These are phyloP conservation scores for Torulaspora maleeae DNA, from an alignment of 805 yeast species.

Conservation along the genomic window DNA sequence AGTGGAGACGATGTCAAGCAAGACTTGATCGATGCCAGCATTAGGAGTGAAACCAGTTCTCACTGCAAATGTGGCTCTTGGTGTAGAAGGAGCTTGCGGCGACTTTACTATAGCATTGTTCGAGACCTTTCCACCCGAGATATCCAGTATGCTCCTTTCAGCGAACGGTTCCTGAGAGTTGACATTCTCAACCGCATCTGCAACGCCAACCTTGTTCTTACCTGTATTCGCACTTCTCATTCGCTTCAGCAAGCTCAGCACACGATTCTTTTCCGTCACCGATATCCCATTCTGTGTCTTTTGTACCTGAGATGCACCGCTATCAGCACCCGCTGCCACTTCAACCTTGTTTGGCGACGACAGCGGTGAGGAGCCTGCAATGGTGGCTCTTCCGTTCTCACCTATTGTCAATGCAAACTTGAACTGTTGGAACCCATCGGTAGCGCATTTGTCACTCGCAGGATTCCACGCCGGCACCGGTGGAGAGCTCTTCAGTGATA, in stretches of 20 bases:
- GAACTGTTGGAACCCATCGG: slow-evolving; percentile 13
- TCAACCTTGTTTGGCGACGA: slow-evolving; percentile 6
- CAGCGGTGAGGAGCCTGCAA: slow-evolving; percentile 20
- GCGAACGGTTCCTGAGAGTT: neutral
- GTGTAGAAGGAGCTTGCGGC: slow-evolving; percentile 26
- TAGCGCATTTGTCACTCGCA: slow-evolving; percentile 5
- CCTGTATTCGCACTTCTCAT: slow-evolving; percentile 22
- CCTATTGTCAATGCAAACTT: slow-evolving; percentile 31
- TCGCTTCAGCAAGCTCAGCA: slow-evolving; percentile 27
- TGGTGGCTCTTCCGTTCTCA: slow-evolving; percentile 34
- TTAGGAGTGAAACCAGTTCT: slow-evolving; percentile 29
- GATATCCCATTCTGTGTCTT: slow-evolving; percentile 1
- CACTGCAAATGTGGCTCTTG: slow-evolving; percentile 22
- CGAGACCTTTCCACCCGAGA: slow-evolving; percentile 5
- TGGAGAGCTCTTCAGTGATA: slow-evolving; percentile 17
- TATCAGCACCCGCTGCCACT: neutral
- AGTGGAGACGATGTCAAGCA: slow-evolving; percentile 17
- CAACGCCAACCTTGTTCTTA: neutral
- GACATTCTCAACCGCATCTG: neutral
- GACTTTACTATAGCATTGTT: slow-evolving; percentile 15
- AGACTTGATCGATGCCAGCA: slow-evolving; percentile 25
- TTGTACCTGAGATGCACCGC: neutral
- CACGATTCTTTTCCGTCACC: slow-evolving; percentile 26
- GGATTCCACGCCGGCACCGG: slow-evolving; percentile 15
- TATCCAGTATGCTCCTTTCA: neutral